phyloP scores from a whole-genome alignment of 83 land plant genomes.

The Picea engelmannii region DNA sequence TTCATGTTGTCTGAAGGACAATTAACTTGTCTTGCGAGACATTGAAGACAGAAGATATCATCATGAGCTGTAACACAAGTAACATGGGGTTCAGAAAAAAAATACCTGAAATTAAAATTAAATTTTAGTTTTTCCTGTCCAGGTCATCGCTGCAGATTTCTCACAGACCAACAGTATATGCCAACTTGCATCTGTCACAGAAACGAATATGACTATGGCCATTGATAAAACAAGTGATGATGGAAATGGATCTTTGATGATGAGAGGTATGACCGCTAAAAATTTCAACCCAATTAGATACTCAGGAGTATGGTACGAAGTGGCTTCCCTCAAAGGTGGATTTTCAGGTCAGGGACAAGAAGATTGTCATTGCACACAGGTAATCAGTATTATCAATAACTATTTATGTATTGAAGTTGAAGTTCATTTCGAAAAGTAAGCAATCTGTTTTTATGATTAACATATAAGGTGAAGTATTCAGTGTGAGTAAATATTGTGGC shows the following conservation, averaged over 20 bases:
- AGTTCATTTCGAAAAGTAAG: slow-evolving; percentile 3
- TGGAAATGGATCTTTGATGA: slow-evolving; percentile 51
- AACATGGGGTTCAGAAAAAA: slow-evolving; percentile 3
- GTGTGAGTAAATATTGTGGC: neutral
- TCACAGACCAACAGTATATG: slow-evolving; percentile 27
- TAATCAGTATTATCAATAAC: slow-evolving; percentile 21
- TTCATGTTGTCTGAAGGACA: neutral
- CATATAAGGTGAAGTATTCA: neutral
- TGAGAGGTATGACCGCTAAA: slow-evolving; percentile 86
- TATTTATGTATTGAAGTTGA: neutral
- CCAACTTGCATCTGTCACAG: slow-evolving; percentile 61
- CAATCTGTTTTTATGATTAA: neutral
- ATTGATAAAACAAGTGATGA: slow-evolving; percentile 40
- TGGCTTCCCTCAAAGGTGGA: slow-evolving; percentile 94
- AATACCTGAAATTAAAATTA: neutral
- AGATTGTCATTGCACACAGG: slow-evolving; percentile 99
- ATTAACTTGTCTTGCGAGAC: neutral
- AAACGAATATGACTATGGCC: slow-evolving; percentile 26
- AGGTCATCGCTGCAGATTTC: slow-evolving; percentile 44
- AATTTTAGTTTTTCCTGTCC: slow-evolving; percentile 18
- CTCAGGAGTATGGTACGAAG: slow-evolving; percentile 97
- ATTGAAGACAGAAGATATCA: slow-evolving; percentile 4
- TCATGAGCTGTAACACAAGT: slow-evolving; percentile 1
- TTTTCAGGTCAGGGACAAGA: slow-evolving; percentile 98
- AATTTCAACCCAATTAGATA: slow-evolving; percentile 89